Percentiles rank a stretch among this genome's conserved stretches.
These are phyloP conservation scores for Tetrastigma voinierianum DNA, from an alignment of 164 flowering plant genomes.

Conservation along the genomic window DNA sequence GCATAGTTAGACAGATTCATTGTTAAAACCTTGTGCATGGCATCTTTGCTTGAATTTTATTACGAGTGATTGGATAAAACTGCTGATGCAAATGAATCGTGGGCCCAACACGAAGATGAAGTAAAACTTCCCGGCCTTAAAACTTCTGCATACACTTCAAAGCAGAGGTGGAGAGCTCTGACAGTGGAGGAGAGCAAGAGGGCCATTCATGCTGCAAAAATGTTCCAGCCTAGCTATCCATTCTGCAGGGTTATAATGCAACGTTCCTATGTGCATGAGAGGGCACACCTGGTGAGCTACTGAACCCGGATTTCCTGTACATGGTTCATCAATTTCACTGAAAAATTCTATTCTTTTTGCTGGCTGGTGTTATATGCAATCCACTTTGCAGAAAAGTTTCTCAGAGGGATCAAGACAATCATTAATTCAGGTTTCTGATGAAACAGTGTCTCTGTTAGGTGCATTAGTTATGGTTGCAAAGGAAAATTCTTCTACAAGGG, in stretches of 20 bases:
- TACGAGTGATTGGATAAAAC: not conserved
- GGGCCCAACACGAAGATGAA: constrained; percentile 18
- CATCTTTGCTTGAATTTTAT: too few species aligned
- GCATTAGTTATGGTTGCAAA: too few species aligned
- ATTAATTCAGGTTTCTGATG: constrained; percentile 37
- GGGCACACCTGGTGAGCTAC: constrained; percentile 34
- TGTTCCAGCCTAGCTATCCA: constrained; percentile 32
- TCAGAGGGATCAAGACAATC: constrained; percentile 29
- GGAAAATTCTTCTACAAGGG: constrained; percentile 41
- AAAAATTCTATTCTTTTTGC: not conserved
- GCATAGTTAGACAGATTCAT: too few species aligned
- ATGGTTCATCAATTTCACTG: not conserved
- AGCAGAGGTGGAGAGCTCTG: constrained; percentile 19
- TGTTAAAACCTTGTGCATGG: too few species aligned
- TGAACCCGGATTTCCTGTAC: too few species aligned
- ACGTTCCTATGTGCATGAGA: constrained; percentile 34
- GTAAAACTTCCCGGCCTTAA: constrained; percentile 18
- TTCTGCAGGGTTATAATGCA: constrained; percentile 38
- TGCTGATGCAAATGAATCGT: constrained; percentile 22
- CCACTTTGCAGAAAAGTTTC: constrained; percentile 33
- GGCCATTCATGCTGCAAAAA: constrained; percentile 31
- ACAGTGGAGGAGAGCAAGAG: constrained; percentile 35
- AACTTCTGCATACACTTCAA: too few species aligned
- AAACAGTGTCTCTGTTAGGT: constrained; percentile 42
- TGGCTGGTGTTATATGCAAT: constrained; percentile 36